A percentile compares a stretch with the other conserved stretches of the same genome.
Conservation (phyloP, 352 stramenopile genomes). For the Phytophthora chlamydospora region DNA sequence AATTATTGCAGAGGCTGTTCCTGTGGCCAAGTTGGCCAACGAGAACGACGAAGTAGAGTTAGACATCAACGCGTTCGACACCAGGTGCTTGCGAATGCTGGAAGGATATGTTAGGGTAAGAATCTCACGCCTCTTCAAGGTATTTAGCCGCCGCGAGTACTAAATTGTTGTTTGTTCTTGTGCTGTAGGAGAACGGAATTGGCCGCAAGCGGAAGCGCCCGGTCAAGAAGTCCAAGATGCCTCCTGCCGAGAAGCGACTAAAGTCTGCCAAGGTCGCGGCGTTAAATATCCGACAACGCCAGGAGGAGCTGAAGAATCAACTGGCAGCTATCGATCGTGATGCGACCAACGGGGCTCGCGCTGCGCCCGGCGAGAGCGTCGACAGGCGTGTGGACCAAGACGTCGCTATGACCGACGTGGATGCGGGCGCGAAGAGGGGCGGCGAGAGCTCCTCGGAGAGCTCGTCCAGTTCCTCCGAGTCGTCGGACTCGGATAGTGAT, state of each 20-base stretch:
- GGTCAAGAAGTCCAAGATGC: conserved; percentile 53
- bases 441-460: conserved; percentile 59
- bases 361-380: conserved; percentile 14
- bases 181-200: conserved; percentile 85
- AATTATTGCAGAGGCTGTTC: conserved; percentile 88
- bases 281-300: conserved; percentile 69
- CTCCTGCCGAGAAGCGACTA: conserved; percentile 68
- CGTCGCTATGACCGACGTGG: conserved; percentile 60
- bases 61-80: conserved; percentile 91
- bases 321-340: conserved; percentile 76
- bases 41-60: conserved; percentile 90
- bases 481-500: conserved; percentile 85
- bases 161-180: conserved; percentile 25
- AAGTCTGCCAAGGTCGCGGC: conserved; percentile 87
- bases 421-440: conserved; percentile 42
- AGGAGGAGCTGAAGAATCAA: conserved; percentile 83
- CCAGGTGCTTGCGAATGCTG: conserved; percentile 85
- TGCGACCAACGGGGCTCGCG: conserved; percentile 11
- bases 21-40: conserved; percentile 83
- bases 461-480: conserved; percentile 84
- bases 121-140: conserved; percentile 35
- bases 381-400: conserved; percentile 49
- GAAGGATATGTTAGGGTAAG: conserved; percentile 90
- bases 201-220: conserved; percentile 85
- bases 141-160: conserved; percentile 15